Evolutionary conservation across 371 early-diverging fungal species (phyloP).

Genomic region (Mucor piriformis): DNA sequence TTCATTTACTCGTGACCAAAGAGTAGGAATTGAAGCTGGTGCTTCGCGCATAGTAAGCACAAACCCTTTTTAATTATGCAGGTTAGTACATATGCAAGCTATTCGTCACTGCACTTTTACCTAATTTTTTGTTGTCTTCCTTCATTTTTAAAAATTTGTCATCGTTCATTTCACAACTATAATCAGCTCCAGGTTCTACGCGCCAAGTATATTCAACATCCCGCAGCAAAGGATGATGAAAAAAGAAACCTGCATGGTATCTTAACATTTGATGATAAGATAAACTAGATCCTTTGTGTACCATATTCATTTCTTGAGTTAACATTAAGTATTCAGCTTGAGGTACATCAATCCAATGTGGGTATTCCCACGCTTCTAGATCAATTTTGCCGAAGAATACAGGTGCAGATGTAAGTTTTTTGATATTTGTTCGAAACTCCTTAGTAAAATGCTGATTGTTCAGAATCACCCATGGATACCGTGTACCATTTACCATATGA

Average conservation of each 20-base stretch:
- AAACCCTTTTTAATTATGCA: slow-evolving; percentile 41
- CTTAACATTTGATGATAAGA: slow-evolving; percentile 34
- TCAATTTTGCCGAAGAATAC: slow-evolving; percentile 52
- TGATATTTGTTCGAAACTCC: slow-evolving; percentile 33
- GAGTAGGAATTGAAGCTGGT: slow-evolving; percentile 74
- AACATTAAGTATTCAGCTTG: slow-evolving; percentile 26
- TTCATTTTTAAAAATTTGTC: slow-evolving; percentile 89
- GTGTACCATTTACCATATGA: slow-evolving; percentile 45
- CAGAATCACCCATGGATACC: slow-evolving; percentile 56
- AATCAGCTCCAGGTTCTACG: slow-evolving; percentile 90
- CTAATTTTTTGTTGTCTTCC: slow-evolving; percentile 79
- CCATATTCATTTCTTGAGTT: slow-evolving; percentile 14
- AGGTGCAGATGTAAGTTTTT: slow-evolving; percentile 25
- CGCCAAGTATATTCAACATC: slow-evolving; percentile 94
- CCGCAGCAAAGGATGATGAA: slow-evolving; percentile 74
- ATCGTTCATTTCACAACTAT: slow-evolving; percentile 81
- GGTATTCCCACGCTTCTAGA: slow-evolving; percentile 45
- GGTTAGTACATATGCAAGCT: background rate
- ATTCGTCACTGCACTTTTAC: too few species aligned
- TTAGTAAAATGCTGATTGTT: slow-evolving; percentile 41
- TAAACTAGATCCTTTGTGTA: slow-evolving; percentile 26
- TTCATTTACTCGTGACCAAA: slow-evolving; percentile 73
- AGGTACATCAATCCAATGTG: slow-evolving; percentile 41
- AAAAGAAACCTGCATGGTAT: slow-evolving; percentile 89
- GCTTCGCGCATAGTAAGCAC: slow-evolving; percentile 80